Evolutionary conservation across 75 land plant genomes (phyloP).

Genomic region (Picea glauca): DNA sequence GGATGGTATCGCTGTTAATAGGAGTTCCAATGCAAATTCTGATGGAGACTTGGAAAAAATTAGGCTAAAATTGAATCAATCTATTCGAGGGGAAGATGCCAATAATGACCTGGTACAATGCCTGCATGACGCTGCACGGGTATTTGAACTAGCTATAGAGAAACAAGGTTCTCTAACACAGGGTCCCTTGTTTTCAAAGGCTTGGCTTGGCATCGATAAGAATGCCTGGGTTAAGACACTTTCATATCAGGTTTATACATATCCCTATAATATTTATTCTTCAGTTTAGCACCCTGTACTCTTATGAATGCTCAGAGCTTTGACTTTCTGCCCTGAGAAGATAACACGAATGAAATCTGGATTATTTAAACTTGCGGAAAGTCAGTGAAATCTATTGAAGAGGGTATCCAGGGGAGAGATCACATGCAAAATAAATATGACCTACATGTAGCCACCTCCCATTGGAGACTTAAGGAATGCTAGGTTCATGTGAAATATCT

Average conservation of each 20-base stretch:
- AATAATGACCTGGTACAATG: conserved; percentile 59
- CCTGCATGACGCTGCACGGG: conserved; percentile 79
- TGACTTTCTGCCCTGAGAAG: background rate
- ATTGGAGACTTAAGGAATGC: background rate
- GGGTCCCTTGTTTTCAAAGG: conserved; percentile 71
- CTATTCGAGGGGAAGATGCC: conserved; percentile 38
- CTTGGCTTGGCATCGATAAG: conserved; percentile 82
- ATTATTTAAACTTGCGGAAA: background rate
- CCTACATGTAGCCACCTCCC: background rate
- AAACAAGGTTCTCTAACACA: conserved; percentile 50
- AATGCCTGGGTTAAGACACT: conserved; percentile 84
- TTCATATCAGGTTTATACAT: conserved; percentile 77
- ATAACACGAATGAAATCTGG: background rate
- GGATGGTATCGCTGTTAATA: conserved; percentile 52
- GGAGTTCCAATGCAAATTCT: conserved; percentile 31
- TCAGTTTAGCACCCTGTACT: background rate
- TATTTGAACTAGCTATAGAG: conserved; percentile 72
- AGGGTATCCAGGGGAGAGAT: background rate
- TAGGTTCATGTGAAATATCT: too few species aligned
- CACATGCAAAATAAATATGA: background rate
- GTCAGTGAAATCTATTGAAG: background rate
- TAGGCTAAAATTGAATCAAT: conserved; percentile 42
- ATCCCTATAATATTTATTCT: background rate
- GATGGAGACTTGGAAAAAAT: conserved; percentile 40
- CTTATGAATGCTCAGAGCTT: background rate